Evolutionary conservation across 768 basidiomycete genomes (phyloP).

Genomic region (Suillus tomentosus): DNA sequence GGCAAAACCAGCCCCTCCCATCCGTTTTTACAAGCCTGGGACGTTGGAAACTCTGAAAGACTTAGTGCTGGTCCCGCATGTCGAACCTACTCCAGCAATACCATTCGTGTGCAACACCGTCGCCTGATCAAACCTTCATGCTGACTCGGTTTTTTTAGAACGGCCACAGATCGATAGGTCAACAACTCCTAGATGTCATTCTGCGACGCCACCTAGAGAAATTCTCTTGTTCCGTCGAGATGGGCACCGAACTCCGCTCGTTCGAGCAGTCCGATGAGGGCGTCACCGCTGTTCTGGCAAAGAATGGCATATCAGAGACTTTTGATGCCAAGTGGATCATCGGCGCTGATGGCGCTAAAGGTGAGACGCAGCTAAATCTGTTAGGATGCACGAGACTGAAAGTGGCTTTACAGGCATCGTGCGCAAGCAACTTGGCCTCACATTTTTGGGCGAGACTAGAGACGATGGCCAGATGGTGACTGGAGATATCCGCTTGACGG

Average conservation of each 20-base stretch:
- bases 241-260: slow-evolving; percentile 34
- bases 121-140: neutral
- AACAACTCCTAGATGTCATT: slow-evolving; percentile 31
- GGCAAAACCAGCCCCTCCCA: slow-evolving; percentile 29
- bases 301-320: slow-evolving; percentile 9
- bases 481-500: slow-evolving; percentile 38
- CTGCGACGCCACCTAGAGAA: slow-evolving; percentile 8
- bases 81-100: slow-evolving; percentile 23
- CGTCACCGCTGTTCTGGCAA: slow-evolving; percentile 25
- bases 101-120: slow-evolving; percentile 27
- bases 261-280: slow-evolving; percentile 36
- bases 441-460: slow-evolving; percentile 32
- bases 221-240: slow-evolving; percentile 32
- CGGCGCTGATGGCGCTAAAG: slow-evolving; percentile 22
- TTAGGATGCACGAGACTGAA: neutral
- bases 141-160: slow-evolving; percentile 6
- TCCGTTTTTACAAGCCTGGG: slow-evolving; percentile 34
- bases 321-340: slow-evolving; percentile 15
- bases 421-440: slow-evolving; percentile 12
- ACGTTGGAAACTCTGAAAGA: slow-evolving; percentile 8
- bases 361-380: slow-evolving; percentile 7
- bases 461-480: slow-evolving; percentile 29
- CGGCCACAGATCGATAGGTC: slow-evolving; percentile 11
- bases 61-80: slow-evolving; percentile 19
- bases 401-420: slow-evolving; percentile 1